phyloP scores from a whole-genome alignment of 257 asterid species.

The Nicotiana otophora region DNA sequence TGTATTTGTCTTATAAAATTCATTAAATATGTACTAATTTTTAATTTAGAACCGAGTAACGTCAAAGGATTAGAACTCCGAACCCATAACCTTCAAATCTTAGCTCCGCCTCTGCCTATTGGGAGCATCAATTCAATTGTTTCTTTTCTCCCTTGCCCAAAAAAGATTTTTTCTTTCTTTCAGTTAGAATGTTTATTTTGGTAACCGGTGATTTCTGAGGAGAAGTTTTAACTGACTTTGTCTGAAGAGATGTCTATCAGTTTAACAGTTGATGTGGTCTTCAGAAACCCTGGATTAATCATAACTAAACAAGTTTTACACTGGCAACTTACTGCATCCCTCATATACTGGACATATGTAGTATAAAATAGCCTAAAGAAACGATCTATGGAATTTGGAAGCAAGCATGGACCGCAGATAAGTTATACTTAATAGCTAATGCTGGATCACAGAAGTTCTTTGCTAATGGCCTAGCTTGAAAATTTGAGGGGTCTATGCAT shows the following conservation, averaged over 20 bases:
- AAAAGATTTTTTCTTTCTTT: neutral
- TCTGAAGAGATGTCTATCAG: neutral
- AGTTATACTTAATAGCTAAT: neutral
- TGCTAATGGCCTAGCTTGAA: neutral
- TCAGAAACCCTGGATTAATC: neutral
- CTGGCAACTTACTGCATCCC: neutral
- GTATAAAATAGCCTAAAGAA: neutral
- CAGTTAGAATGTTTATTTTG: neutral
- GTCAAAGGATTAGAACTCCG: too few species aligned
- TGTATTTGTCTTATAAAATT: too few species aligned
- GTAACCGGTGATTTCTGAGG: neutral
- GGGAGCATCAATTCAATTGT: neutral
- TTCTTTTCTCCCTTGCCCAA: neutral
- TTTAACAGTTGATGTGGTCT: neutral
- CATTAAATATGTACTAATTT: too few species aligned
- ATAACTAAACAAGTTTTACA: neutral
- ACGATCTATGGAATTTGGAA: neutral
- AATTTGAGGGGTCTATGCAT: neutral
- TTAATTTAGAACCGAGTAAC: too few species aligned
- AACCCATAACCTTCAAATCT: too few species aligned
- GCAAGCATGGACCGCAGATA: neutral
- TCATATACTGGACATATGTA: neutral
- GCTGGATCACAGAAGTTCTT: neutral
- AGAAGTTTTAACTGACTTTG: neutral
- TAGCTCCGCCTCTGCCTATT: too few species aligned